Conservation (phyloP, 257 asterid genomes). For the Lantana camara region DNA sequence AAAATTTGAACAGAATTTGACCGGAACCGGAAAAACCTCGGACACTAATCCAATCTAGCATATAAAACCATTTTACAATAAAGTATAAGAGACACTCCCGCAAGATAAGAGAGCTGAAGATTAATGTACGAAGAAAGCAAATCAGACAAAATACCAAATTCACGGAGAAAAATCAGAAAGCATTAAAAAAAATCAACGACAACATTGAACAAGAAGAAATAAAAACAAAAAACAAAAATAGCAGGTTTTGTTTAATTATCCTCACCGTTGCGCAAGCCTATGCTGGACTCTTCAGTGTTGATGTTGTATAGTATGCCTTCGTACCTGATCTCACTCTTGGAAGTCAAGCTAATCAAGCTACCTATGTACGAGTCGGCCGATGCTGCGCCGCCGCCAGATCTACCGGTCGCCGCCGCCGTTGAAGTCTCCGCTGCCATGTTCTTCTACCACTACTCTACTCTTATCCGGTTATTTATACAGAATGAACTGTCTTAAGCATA, state of each 20-base stretch:
- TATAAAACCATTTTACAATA: background rate
- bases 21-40: background rate
- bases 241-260: background rate
- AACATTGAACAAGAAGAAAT: no score
- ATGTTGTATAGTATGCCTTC: constrained; percentile 87
- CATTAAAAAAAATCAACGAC: background rate
- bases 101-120: background rate
- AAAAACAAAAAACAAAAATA: no score
- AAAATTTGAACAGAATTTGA: background rate
- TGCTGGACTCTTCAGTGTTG: constrained; percentile 95
- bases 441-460: constrained; percentile 20
- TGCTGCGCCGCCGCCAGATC: constrained; percentile 68
- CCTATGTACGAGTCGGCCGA: constrained; percentile 93
- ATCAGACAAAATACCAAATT: constrained; percentile 3
- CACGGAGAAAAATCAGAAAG: background rate
- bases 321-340: constrained; percentile 95
- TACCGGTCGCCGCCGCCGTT: constrained; percentile 44
- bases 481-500: background rate
- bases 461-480: constrained; percentile 14
- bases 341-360: constrained; percentile 89
- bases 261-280: constrained; percentile 89
- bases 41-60: background rate
- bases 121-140: background rate
- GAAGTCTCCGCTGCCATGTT: constrained; percentile 78
- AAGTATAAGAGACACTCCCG: background rate